phyloP scores from a whole-genome alignment of 2,329 filamentous ascomycete genomes.

The Conoideocrella luteorostrata region DNA sequence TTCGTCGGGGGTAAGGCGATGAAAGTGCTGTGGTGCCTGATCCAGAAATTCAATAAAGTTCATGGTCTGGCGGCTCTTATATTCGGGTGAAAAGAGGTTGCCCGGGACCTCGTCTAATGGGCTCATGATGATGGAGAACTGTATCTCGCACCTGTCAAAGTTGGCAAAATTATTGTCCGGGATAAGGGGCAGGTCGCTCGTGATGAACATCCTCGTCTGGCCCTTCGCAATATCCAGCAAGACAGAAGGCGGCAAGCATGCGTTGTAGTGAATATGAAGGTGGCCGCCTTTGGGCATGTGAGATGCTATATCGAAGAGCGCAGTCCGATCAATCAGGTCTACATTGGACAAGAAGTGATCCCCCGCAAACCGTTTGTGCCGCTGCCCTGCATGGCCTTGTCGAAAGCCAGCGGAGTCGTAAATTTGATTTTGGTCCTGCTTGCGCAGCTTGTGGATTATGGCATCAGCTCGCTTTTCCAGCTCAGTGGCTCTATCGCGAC shows the following conservation, averaged over 20 bases:
- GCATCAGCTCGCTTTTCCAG: constrained; percentile 31
- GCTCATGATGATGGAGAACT: constrained; percentile 48
- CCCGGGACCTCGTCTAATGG: constrained; percentile 29
- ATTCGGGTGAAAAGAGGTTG: constrained; percentile 43
- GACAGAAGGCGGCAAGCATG: constrained; percentile 57
- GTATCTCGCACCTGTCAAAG: constrained; percentile 51
- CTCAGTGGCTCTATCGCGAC: constrained; percentile 22
- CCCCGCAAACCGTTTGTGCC: constrained; percentile 38
- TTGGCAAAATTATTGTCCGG: constrained; percentile 31
- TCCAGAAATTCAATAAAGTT: constrained; percentile 33
- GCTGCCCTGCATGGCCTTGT: constrained; percentile 35
- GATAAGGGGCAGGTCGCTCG: constrained; percentile 46
- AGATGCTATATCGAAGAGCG: constrained; percentile 49
- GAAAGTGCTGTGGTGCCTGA: constrained; percentile 24
- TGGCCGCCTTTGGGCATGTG: constrained; percentile 65
- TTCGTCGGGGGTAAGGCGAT: constrained; percentile 24
- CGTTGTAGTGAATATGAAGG: constrained; percentile 72
- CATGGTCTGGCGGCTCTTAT: constrained; percentile 40
- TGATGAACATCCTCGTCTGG: constrained; percentile 63
- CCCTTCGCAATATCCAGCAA: constrained; percentile 49
- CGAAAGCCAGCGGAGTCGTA: constrained; percentile 27
- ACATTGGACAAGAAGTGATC: constrained; percentile 55
- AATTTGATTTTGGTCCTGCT: constrained; percentile 27
- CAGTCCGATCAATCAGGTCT: constrained; percentile 47
- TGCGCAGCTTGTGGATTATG: constrained; percentile 33